Conservation (phyloP, 2,329 filamentous ascomycete species). For the Keithomyces neogunnii region DNA sequence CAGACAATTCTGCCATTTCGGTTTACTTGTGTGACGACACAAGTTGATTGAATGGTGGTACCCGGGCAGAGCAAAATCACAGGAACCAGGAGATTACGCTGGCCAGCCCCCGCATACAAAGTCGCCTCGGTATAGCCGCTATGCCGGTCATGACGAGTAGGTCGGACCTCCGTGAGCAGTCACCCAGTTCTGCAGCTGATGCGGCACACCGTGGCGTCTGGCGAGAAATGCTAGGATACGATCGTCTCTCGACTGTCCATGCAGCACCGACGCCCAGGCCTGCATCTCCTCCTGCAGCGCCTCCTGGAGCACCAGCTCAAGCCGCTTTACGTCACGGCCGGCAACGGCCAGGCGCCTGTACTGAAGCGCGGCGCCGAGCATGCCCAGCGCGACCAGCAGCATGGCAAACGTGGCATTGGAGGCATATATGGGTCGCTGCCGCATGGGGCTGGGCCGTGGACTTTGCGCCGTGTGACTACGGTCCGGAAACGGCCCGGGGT, state of each 20-base stretch:
- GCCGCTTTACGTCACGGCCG: constrained; percentile 23
- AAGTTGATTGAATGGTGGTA: too few relatives aligned
- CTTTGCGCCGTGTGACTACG: neutral
- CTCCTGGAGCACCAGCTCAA: constrained; percentile 3
- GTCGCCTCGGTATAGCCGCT: too few relatives aligned
- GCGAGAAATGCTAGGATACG: constrained; percentile 11
- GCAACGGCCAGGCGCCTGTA: neutral
- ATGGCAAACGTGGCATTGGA: constrained; percentile 10
- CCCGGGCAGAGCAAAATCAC: too few relatives aligned
- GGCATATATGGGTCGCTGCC: constrained; percentile 2
- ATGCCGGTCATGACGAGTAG: too few relatives aligned
- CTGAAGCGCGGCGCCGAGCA: constrained; percentile 6
- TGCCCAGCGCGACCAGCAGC: constrained; percentile 5
- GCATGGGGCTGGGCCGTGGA: neutral
- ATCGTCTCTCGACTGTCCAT: constrained; percentile 10
- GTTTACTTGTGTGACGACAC: too few relatives aligned
- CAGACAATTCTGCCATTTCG: too few relatives aligned
- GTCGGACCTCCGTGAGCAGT: neutral
- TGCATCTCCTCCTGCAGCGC: constrained; percentile 4
- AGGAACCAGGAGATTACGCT: too few relatives aligned
- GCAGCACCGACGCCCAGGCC: constrained; percentile 1
- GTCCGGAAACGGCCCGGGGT: neutral
- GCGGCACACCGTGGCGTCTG: constrained; percentile 1
- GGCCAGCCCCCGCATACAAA: too few relatives aligned
- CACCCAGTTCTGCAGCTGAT: neutral